Conservation (phyloP, 2,329 filamentous ascomycete genomes). For the Fusarium sp. region DNA sequence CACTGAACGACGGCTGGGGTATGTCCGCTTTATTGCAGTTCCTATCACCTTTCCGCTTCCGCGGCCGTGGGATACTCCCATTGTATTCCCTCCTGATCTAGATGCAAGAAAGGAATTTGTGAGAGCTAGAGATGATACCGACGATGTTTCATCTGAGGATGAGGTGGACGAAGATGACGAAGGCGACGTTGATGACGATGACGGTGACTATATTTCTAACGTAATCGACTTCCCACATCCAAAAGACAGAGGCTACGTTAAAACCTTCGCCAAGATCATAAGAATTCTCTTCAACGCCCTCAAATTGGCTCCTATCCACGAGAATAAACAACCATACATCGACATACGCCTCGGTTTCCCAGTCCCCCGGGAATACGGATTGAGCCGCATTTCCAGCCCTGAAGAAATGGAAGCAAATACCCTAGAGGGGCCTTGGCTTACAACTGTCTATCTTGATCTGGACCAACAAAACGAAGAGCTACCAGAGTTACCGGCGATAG, state of each 20-base stretch:
- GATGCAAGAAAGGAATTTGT: background rate
- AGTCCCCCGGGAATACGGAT: slow-evolving; percentile 6
- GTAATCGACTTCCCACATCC: background rate
- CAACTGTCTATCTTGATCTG: slow-evolving; percentile 3
- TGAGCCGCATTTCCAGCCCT: background rate
- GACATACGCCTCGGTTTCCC: slow-evolving; percentile 6
- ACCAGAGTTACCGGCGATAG: slow-evolving; percentile 2
- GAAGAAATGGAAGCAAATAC: slow-evolving; percentile 9
- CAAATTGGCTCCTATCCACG: slow-evolving; percentile 3
- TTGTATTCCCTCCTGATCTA: background rate
- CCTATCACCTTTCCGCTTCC: slow-evolving; percentile 12
- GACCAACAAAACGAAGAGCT: background rate
- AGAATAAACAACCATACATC: slow-evolving; percentile 11
- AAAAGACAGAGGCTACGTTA: slow-evolving; percentile 9
- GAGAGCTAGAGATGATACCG: background rate
- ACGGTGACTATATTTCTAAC: background rate
- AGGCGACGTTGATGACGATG: background rate
- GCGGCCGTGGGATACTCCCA: slow-evolving; percentile 7
- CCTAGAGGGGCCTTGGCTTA: background rate
- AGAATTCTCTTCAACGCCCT: background rate
- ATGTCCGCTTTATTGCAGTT: slow-evolving; percentile 4
- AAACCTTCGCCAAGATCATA: background rate
- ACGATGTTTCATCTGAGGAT: background rate
- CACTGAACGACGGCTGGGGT: background rate
- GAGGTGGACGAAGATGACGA: background rate